Conservation (phyloP, 768 basidiomycete species). For the Phaeotremella skinneri region DNA sequence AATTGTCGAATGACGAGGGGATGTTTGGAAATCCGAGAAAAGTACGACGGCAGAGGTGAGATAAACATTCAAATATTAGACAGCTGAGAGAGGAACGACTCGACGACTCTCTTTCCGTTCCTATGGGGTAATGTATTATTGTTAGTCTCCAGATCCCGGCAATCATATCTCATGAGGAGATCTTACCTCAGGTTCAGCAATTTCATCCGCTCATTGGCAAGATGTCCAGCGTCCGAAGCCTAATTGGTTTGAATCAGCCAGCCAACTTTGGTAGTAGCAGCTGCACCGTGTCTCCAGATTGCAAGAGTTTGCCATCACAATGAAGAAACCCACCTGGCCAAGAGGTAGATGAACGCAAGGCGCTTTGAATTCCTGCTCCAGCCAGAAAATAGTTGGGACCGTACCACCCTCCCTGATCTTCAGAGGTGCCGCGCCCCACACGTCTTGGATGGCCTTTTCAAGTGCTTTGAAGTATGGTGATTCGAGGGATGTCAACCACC, state of each 20-base stretch:
- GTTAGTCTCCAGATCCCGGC: not conserved
- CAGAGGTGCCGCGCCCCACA: constrained; percentile 82
- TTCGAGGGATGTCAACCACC: constrained; percentile 91
- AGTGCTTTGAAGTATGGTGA: constrained; percentile 83
- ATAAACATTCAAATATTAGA: constrained; percentile 12
- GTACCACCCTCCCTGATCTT: constrained; percentile 92
- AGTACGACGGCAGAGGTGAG: too few species aligned
- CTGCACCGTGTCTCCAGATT: too few species aligned
- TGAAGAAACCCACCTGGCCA: constrained; percentile 67
- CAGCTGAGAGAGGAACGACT: constrained; percentile 38
- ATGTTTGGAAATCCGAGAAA: too few species aligned
- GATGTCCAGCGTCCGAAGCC: constrained; percentile 74
- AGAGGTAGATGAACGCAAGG: constrained; percentile 90
- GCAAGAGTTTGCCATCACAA: constrained; percentile 6
- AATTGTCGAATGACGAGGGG: too few species aligned
- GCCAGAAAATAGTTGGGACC: constrained; percentile 87
- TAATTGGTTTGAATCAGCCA: not conserved
- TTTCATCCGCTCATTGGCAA: constrained; percentile 89
- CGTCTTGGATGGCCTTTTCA: constrained; percentile 74
- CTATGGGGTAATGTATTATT: constrained; percentile 11
- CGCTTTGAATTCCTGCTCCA: constrained; percentile 87
- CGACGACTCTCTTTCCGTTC: constrained; percentile 50
- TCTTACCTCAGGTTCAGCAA: constrained; percentile 64
- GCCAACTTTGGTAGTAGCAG: constrained; percentile 5
- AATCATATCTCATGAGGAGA: not conserved